phyloP scores from a whole-genome alignment of 108 stramenopile genomes.

The Schizochytrium sp. region DNA sequence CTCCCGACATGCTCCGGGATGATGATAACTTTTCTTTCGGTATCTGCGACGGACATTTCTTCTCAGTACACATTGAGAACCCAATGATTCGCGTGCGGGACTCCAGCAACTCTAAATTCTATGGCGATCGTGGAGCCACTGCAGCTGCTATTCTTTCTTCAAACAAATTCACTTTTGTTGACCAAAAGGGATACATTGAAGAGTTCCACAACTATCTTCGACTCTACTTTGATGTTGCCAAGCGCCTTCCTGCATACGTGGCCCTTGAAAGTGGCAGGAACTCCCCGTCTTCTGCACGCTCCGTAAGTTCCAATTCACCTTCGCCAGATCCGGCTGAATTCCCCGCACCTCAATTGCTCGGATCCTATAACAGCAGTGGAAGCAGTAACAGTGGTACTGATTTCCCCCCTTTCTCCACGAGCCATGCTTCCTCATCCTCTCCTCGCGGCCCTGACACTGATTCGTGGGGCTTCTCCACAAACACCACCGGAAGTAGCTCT shows the following conservation, averaged over 20 bases:
- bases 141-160: neutral
- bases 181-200: neutral
- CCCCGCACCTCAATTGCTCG: neutral
- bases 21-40: constrained; percentile 18
- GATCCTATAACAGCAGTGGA: neutral
- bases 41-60: constrained; percentile 31
- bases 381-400: too few relatives aligned
- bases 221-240: constrained; percentile 2
- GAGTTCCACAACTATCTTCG: neutral
- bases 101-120: constrained; percentile 48
- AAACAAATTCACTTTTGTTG: neutral
- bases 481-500: too few relatives aligned
- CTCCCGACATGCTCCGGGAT: neutral
- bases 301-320: neutral
- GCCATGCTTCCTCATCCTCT: too few relatives aligned
- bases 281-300: neutral
- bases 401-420: too few relatives aligned
- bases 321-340: neutral
- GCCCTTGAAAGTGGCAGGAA: neutral
- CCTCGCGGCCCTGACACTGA: too few relatives aligned
- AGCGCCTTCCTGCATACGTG: neutral
- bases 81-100: constrained; percentile 9
- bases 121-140: neutral
- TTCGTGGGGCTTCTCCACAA: too few relatives aligned
- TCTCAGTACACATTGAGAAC: constrained; percentile 47